Evolutionary conservation across 129 eudicot genomes (phyloP), one percentile per base, ranked within the genome.

Genomic region (Flaveria brownii): DNA sequence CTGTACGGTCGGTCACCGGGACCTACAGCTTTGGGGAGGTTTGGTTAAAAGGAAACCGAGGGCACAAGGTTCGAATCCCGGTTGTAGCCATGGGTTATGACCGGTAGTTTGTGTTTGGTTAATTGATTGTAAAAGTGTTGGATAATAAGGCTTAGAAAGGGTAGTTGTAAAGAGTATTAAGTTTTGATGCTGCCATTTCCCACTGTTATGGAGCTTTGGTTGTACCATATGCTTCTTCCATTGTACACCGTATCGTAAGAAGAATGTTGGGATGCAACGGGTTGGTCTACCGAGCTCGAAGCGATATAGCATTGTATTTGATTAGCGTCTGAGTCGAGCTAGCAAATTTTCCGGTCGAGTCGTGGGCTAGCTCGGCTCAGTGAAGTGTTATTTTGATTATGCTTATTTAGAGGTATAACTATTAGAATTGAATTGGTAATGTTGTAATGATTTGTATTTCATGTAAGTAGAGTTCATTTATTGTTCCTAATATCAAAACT

Each of bases 21-120:
- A 26, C 86, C 75, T 94, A 94, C 81, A 81, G 90, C 59, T 94
- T 94, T 68, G 99, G 99, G 15, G 87, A 89, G 88, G 97, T 94
- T 45, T 20, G 75, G 64, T 66, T 94, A 81, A 94, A 94, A 81
- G 99, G 99, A 57, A 89, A 86, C 80, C 83, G 97, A 78, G 96
- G 99, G 61, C 99, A 94, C 75, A 94, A 82, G 86, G 99, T 89
- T 12, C 84, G 93, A 65, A 91, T 94, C 78, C 97, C 97, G 1
- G 96, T 94, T 49, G 97, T 91, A 70, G 97, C 92, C n/a, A 94
- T 88, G 99, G 99, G 99, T 50, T 91, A 94, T 70, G 78, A 89
- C 61, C 88, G 87, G 80, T 93, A 90, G 4, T 70, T 20, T 17
- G 5, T 76, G 39, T 33, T 6, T 45, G 33, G 49, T 75, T 68